phyloP scores from a whole-genome alignment of 2,329 filamentous ascomycete genomes.

The Dothidotthia symphoricarpi region DNA sequence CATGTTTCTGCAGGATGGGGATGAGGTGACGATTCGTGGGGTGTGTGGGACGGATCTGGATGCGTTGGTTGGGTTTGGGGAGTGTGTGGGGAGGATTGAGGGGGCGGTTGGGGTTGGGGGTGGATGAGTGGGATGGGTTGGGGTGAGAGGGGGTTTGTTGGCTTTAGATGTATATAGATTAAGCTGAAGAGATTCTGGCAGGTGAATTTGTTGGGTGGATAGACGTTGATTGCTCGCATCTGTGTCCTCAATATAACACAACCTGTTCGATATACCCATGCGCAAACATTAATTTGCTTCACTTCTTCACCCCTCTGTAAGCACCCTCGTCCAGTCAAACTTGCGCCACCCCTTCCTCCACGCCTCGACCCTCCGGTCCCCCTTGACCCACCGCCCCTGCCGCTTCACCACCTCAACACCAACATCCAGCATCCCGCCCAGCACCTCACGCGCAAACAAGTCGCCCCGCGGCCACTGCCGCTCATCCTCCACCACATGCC shows the following conservation, averaged over 20 bases:
- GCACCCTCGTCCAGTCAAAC: conserved; percentile 80
- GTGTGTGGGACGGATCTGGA: conserved; percentile 62
- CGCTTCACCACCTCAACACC: conserved; percentile 82
- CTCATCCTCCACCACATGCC: conserved; percentile 86
- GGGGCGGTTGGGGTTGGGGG: conserved; percentile 31
- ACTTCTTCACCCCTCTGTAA: conserved; percentile 52
- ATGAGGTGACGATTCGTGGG: conserved; percentile 66
- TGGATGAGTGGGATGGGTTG: conserved; percentile 13
- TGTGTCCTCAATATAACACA: no score
- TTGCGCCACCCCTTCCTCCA: conserved; percentile 86
- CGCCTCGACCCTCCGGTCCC: conserved; percentile 65
- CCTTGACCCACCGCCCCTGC: conserved; percentile 79
- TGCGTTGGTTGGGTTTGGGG: conserved; percentile 72
- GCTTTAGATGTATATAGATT: no score
- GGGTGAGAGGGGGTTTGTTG: no score
- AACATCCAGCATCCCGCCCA: conserved; percentile 87
- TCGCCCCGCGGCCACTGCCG: conserved; percentile 86
- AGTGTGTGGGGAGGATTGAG: conserved; percentile 64
- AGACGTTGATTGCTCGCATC: no score
- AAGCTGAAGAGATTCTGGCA: no score
- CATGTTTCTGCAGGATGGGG: conserved; percentile 71
- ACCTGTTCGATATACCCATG: no score
- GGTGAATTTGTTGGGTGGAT: no score
- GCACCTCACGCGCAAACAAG: conserved; percentile 84
- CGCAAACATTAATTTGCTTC: no score